Evolutionary conservation across 1,139 yeast genomes (phyloP), one percentile per base, ranked within the genome.

Genomic region (Pichia sp.): DNA sequence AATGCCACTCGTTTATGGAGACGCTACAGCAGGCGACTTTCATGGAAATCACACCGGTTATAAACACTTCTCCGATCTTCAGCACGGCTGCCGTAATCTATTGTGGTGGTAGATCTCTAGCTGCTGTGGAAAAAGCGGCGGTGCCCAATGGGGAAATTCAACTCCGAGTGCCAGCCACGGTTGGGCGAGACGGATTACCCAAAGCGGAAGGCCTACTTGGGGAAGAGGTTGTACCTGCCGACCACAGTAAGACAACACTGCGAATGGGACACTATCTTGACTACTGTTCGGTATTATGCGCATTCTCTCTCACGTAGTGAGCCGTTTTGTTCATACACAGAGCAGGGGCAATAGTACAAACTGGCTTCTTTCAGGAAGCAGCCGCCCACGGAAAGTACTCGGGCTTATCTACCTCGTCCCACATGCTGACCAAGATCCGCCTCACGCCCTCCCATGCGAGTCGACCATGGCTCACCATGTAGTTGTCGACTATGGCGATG

Each of bases 401-500:
- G 7, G 29, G 16, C 47, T 64, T 58, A 42, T 61, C 36, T 17
- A 50, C 47, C 6, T 48, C 44, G 27, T 58, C 60, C 60, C 60
- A 58, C 60, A 58, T 58, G 50, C 59, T 56, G 3, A 58, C 60
- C 43, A 58, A 16, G 24, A 58, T 31, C 20, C 48, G 53, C 17
- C 60, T 40, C 10, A 56, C 56, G 7, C 58, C 60, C 29, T 47
- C 45, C 60, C 60, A 58, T 17, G 60, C 59, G 8, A 36, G n/a
- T 53, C 60, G 62, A 55, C 73, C 74, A 54, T 71, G 74, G 51
- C 71, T 67, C 3, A 68, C 73, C 55, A 64, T 70, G 52, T 67
- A 69, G 53, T 71, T 71, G 53, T 71, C 71, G n/a, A 71, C 64
- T 20, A 70, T 60, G 3, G 63, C 67, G 51, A 71, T 56, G 58